Evolutionary conservation across 108 stramenopile species (phyloP).

Genomic region (Fistulifera pelliculosa): DNA sequence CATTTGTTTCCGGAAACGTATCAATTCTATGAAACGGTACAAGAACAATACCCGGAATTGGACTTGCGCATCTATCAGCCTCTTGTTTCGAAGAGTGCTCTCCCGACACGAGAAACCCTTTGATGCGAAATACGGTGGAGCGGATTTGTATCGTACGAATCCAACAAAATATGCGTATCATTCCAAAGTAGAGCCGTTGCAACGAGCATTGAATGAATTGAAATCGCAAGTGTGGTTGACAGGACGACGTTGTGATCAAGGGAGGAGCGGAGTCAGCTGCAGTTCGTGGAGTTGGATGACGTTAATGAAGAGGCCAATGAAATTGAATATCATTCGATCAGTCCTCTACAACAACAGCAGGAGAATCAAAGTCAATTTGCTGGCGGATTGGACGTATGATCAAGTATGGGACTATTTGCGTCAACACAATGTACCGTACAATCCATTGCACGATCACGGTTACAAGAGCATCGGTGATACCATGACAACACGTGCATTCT

Average conservation of each 20-base stretch:
- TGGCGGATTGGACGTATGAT: conserved; percentile 36
- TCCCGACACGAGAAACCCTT: conserved; percentile 14
- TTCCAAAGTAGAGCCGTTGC: conserved; percentile 33
- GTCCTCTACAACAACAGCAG: conserved; percentile 2
- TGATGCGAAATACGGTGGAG: conserved; percentile 12
- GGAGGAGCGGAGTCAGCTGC: conserved; percentile 25
- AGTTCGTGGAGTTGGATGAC: conserved; percentile 25
- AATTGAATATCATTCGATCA: neutral
- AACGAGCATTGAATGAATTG: conserved; percentile 18
- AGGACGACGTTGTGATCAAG: conserved; percentile 30
- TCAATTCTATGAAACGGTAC: conserved; percentile 19
- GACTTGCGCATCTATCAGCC: conserved; percentile 1
- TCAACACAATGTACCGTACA: conserved; percentile 27
- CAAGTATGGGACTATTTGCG: conserved; percentile 36
- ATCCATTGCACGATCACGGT: conserved; percentile 27
- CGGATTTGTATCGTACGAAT: conserved; percentile 20
- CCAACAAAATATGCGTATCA: conserved; percentile 26
- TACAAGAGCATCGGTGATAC: conserved; percentile 37
- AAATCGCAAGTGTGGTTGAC: conserved; percentile 37
- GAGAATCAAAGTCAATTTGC: conserved; percentile 33
- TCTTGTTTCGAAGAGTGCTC: neutral
- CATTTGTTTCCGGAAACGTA: conserved; percentile 39
- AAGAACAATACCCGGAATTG: conserved; percentile 9
- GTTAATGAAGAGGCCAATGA: conserved; percentile 1
- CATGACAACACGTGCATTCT: conserved; percentile 23